Evolutionary conservation across 116 monocot species (phyloP).

Genomic region (Iris pallida): DNA sequence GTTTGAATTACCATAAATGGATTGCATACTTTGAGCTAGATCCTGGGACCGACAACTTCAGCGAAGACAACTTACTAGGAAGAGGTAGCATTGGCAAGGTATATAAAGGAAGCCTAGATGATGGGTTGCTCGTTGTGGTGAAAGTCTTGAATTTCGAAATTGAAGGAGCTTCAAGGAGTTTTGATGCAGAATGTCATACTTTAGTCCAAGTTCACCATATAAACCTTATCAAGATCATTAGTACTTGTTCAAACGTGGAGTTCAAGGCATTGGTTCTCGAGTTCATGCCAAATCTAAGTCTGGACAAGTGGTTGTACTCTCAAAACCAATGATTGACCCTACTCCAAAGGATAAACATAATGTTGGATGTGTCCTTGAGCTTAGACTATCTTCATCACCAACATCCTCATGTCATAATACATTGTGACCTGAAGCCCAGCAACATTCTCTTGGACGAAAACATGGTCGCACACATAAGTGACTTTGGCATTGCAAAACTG

Average conservation of each 20-base stretch:
- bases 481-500: too few species aligned
- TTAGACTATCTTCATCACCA: too few species aligned
- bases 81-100: slow-evolving; percentile 11
- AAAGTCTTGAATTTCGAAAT: slow-evolving; percentile 10
- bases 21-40: slow-evolving; percentile 11
- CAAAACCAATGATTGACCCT: too few species aligned
- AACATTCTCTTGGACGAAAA: too few species aligned
- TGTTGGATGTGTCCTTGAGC: too few species aligned
- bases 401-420: too few species aligned
- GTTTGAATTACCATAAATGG: not conserved
- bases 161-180: slow-evolving; percentile 4
- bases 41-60: slow-evolving; percentile 7
- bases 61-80: slow-evolving; percentile 5
- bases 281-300: too few species aligned
- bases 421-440: too few species aligned
- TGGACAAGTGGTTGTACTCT: too few species aligned
- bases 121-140: not conserved
- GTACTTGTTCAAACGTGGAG: slow-evolving; percentile 7
- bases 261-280: too few species aligned
- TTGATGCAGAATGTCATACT: slow-evolving; percentile 9
- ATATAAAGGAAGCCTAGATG: slow-evolving; percentile 4
- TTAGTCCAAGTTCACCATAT: slow-evolving; percentile 4
- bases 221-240: slow-evolving; percentile 13
- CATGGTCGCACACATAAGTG: too few species aligned
- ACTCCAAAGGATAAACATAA: too few species aligned